Percentiles rank a stretch among this genome's conserved stretches.
phyloP scores from a whole-genome alignment of 1,284 basidiomycete species.

The Caloboletus firmus region DNA sequence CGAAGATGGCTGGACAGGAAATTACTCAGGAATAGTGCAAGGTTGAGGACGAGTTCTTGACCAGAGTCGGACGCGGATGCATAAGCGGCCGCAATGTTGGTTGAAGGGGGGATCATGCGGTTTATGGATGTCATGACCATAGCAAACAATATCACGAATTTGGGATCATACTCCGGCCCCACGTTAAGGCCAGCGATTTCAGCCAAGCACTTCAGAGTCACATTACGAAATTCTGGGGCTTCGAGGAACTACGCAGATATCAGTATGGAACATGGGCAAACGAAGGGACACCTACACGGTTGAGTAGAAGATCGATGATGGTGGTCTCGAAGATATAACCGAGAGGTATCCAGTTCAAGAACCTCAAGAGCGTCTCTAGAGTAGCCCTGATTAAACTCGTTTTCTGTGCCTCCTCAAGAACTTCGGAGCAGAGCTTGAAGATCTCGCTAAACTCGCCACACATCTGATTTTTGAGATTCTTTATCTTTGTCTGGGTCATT shows the following conservation, averaged over 20 bases:
- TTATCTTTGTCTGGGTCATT: constrained; percentile 98
- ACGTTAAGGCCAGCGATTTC: constrained; percentile 95
- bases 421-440: constrained; percentile 94
- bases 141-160: constrained; percentile 97
- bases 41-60: constrained; percentile 96
- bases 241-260: constrained; percentile 81
- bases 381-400: constrained; percentile 94
- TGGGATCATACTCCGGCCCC: constrained; percentile 97
- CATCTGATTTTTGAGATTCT: constrained; percentile 97
- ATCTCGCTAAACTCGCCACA: constrained; percentile 96
- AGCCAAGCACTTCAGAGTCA: constrained; percentile 97
- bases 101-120: constrained; percentile 96
- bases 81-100: constrained; percentile 93
- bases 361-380: constrained; percentile 92
- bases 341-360: constrained; percentile 99
- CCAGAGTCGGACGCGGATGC: constrained; percentile 88
- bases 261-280: constrained; percentile 8
- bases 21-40: constrained; percentile 95
- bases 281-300: constrained; percentile 60
- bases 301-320: constrained; percentile 92
- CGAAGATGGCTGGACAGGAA: constrained; percentile 93
- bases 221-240: constrained; percentile 95
- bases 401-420: constrained; percentile 97
- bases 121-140: constrained; percentile 98
- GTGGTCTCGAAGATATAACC: constrained; percentile 99